These are phyloP conservation scores for Colletotrichum abscissum DNA, from an alignment of 2,329 filamentous ascomycete species.

Conservation along the genomic window DNA sequence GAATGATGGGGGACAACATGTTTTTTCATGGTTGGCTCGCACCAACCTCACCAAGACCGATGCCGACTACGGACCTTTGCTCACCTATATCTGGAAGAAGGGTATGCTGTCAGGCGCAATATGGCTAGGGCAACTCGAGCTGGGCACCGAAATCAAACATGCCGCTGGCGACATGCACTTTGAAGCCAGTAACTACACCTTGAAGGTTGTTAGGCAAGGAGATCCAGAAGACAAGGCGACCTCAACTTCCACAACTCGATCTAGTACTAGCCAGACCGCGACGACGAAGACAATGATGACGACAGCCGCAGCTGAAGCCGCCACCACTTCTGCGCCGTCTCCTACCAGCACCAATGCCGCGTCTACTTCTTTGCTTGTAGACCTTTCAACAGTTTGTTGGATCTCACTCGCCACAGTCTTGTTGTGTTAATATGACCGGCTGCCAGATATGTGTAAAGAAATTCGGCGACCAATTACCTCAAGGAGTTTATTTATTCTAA, in stretches of 20 bases:
- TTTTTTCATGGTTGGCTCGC: conserved; percentile 31
- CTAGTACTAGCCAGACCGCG: not conserved
- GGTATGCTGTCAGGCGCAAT: conserved; percentile 29
- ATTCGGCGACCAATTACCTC: no score
- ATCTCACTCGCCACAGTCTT: not conserved
- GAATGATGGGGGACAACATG: conserved; percentile 34
- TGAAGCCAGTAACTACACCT: conserved; percentile 29
- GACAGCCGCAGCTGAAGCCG: not conserved
- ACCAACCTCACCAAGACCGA: conserved; percentile 29
- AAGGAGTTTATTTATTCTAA: no score
- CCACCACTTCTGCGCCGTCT: not conserved
- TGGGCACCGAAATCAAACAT: conserved; percentile 33
- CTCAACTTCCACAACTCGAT: not conserved
- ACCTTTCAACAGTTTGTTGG: not conserved
- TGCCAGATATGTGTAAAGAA: no score
- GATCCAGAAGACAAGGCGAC: conserved; percentile 24
- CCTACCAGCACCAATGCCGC: not conserved
- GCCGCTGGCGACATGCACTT: conserved; percentile 26
- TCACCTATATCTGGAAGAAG: conserved; percentile 33
- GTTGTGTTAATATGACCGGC: not conserved
- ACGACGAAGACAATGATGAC: not conserved
- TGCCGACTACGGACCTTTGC: conserved; percentile 29
- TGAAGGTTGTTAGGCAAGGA: conserved; percentile 30
- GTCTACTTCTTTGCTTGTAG: not conserved
- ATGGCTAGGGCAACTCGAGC: conserved; percentile 29